Percentiles rank a stretch among this genome's conserved stretches.
These are phyloP conservation scores for Boletus sensibilis DNA, from an alignment of 768 basidiomycete species.

Conservation along the genomic window DNA sequence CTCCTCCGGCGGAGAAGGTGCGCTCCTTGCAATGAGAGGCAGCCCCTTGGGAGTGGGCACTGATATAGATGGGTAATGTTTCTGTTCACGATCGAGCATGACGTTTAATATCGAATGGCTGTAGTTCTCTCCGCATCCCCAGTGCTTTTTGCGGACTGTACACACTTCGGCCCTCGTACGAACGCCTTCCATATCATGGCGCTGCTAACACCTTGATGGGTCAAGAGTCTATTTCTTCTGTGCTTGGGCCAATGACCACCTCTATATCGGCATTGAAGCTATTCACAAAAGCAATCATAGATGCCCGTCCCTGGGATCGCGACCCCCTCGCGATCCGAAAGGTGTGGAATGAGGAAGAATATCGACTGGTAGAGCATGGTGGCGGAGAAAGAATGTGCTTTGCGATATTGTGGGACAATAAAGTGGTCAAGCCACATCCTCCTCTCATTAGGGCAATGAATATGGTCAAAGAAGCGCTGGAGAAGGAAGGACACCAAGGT, in stretches of 20 bases:
- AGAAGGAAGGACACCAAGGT: slow-evolving; percentile 69
- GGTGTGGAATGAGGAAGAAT: slow-evolving; percentile 59
- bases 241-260: slow-evolving; percentile 69
- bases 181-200: slow-evolving; percentile 69
- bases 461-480: slow-evolving; percentile 54
- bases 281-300: slow-evolving; percentile 44
- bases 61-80: slow-evolving; percentile 69
- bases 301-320: slow-evolving; percentile 55
- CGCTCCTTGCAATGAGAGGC: slow-evolving; percentile 56
- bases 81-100: neutral
- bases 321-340: slow-evolving; percentile 63
- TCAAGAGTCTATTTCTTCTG: slow-evolving; percentile 69
- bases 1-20: slow-evolving; percentile 86
- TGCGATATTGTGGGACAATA: slow-evolving; percentile 68
- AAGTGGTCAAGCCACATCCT: slow-evolving; percentile 56
- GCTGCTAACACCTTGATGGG: slow-evolving; percentile 67
- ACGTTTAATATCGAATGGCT: neutral
- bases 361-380: slow-evolving; percentile 59
- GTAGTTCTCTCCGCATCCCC: slow-evolving; percentile 73
- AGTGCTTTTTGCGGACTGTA: slow-evolving; percentile 69
- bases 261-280: slow-evolving; percentile 61
- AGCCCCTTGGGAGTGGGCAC: slow-evolving; percentile 68
- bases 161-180: slow-evolving; percentile 68
- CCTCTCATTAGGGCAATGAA: slow-evolving; percentile 64
- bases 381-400: slow-evolving; percentile 51